Conservation (phyloP, 306 rosid genomes). For the Ziziphus jujuba region DNA sequence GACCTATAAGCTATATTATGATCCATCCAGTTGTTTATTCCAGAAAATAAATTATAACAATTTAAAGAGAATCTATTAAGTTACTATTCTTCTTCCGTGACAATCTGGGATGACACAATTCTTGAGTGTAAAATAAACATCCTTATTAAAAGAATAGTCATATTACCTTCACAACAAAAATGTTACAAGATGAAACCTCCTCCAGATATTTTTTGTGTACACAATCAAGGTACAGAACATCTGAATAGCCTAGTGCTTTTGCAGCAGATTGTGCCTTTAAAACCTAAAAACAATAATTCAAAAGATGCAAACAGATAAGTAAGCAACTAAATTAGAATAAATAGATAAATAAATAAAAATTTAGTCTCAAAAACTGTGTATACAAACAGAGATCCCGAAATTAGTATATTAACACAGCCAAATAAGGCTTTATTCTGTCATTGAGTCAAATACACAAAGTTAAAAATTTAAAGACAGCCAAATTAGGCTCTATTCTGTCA, state of each 20-base stretch:
- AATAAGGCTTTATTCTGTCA: background rate
- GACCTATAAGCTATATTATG: no score
- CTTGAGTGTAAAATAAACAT: background rate
- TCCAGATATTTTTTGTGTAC: conserved; percentile 86
- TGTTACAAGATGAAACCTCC: conserved; percentile 98
- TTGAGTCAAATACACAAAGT: background rate
- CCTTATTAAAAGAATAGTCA: background rate
- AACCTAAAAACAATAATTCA: conserved; percentile 50
- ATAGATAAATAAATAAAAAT: background rate
- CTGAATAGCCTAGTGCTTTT: conserved; percentile 88
- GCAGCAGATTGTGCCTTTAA: conserved; percentile 93
- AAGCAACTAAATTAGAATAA: background rate
- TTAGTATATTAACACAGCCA: background rate
- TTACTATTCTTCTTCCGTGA: background rate
- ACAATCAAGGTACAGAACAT: conserved; percentile 91
- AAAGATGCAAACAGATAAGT: background rate
- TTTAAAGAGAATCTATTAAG: background rate
- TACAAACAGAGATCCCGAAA: background rate
- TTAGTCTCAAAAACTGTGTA: conserved; percentile 4
- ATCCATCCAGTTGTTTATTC: background rate
- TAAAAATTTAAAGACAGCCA: background rate
- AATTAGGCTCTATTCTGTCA: background rate
- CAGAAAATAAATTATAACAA: conserved; percentile 1
- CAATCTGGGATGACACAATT: background rate
- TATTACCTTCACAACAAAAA: conserved; percentile 93